Conservation (phyloP, 768 basidiomycete genomes). For the Psilocybe azurescens region DNA sequence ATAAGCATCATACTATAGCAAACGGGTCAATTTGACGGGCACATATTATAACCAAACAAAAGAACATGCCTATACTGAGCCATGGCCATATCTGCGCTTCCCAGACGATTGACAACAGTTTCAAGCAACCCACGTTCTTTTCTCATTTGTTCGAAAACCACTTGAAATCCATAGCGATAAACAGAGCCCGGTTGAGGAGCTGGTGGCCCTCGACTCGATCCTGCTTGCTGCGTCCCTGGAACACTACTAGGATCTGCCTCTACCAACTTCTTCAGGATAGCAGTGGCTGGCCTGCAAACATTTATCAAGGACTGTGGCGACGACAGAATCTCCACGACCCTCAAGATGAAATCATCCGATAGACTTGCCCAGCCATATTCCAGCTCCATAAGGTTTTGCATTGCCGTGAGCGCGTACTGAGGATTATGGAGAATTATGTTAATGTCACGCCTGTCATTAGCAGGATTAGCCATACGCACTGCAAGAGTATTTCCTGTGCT, state of each 20-base stretch:
- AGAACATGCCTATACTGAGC: slow-evolving; percentile 73
- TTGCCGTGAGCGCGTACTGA: slow-evolving; percentile 83
- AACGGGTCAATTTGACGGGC: slow-evolving; percentile 16
- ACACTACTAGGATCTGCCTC: slow-evolving; percentile 81
- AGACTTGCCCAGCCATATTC: slow-evolving; percentile 85
- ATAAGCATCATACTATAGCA: slow-evolving; percentile 82
- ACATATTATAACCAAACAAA: neutral
- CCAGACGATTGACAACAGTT: slow-evolving; percentile 80
- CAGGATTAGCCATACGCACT: slow-evolving; percentile 45
- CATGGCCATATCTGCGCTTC: slow-evolving; percentile 86
- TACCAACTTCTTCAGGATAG: slow-evolving; percentile 88
- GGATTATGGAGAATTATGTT: neutral
- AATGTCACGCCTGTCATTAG: slow-evolving; percentile 5
- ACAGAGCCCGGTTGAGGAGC: slow-evolving; percentile 68
- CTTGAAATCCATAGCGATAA: slow-evolving; percentile 83
- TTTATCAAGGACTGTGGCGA: slow-evolving; percentile 83
- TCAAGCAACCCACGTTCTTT: slow-evolving; percentile 73
- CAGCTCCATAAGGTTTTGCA: slow-evolving; percentile 89
- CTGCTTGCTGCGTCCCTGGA: slow-evolving; percentile 59
- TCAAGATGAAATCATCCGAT: slow-evolving; percentile 72
- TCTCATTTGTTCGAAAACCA: slow-evolving; percentile 84
- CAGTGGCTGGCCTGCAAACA: slow-evolving; percentile 89
- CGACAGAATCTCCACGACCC: slow-evolving; percentile 79
- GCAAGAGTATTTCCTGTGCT: slow-evolving; percentile 86
- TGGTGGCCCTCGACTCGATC: slow-evolving; percentile 64